These are phyloP conservation scores for Solanum phureja DNA, from an alignment of 257 asterid species.

Conservation along the genomic window DNA sequence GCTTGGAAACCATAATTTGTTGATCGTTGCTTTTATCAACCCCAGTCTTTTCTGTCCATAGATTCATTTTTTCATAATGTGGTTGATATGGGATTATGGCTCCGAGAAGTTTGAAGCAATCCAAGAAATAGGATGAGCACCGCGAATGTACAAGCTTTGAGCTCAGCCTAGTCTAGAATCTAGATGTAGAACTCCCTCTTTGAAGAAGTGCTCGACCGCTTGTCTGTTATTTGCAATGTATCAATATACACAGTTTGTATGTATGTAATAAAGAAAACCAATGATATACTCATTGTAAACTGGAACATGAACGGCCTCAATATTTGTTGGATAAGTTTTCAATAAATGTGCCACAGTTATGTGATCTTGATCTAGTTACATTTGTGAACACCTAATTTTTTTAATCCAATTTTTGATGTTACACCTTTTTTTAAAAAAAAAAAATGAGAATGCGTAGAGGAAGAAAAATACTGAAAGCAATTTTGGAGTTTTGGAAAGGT, in stretches of 20 bases:
- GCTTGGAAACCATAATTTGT: constrained; percentile 64
- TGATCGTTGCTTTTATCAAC: background rate
- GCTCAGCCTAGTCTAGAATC: background rate
- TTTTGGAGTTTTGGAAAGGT: too few relatives aligned
- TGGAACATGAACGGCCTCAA: background rate
- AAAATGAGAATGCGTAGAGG: too few relatives aligned
- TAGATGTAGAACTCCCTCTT: background rate
- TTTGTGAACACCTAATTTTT: too few relatives aligned
- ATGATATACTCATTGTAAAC: constrained; percentile 16
- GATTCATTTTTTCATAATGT: constrained; percentile 12
- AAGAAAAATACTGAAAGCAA: too few relatives aligned
- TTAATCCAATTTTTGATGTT: too few relatives aligned
- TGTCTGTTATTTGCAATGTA: background rate
- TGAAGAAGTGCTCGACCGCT: background rate
- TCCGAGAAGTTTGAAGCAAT: background rate
- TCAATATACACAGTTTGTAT: constrained; percentile 6
- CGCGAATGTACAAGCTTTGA: background rate
- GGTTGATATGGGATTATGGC: background rate
- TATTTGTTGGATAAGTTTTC: background rate
- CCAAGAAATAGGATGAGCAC: background rate
- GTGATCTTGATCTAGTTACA: background rate
- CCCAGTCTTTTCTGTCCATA: background rate
- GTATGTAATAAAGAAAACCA: background rate
- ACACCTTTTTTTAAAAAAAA: too few relatives aligned
- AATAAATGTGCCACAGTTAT: background rate